Conservation (phyloP, 2,329 filamentous ascomycete genomes). For the Ophiostoma pallidulum region DNA sequence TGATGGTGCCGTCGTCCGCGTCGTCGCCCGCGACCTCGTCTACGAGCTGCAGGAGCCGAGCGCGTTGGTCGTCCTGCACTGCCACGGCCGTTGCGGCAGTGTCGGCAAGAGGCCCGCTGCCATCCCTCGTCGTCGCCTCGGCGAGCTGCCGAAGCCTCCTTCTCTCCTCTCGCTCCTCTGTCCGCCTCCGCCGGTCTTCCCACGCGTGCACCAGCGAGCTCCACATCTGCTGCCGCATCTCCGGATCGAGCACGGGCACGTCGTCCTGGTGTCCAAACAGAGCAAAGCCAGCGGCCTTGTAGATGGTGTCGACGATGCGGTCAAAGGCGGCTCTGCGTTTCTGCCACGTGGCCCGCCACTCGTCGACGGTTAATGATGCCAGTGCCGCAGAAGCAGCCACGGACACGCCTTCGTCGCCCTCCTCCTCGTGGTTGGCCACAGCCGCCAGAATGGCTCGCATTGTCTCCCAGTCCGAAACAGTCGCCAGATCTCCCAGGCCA, state of each 20-base stretch:
- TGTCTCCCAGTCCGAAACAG: conserved; percentile 15
- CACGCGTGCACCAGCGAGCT: conserved; percentile 12
- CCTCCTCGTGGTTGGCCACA: conserved; percentile 11
- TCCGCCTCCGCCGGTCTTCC: neutral
- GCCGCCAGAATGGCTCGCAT: conserved; percentile 11
- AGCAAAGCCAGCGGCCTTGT: conserved; percentile 7
- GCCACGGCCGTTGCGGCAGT: neutral
- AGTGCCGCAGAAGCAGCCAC: neutral
- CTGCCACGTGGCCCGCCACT: conserved; percentile 6
- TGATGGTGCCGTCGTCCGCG: conserved; percentile 58
- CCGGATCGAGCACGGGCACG: conserved; percentile 6
- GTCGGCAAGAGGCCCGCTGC: neutral
- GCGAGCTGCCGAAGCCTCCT: too few relatives aligned
- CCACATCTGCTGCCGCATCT: conserved; percentile 14
- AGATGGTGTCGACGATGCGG: conserved; percentile 4
- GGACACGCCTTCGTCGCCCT: conserved; percentile 3
- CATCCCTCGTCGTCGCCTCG: neutral
- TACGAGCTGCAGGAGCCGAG: conserved; percentile 5
- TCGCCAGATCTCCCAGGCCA: conserved; percentile 25
- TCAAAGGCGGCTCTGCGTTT: conserved; percentile 7
- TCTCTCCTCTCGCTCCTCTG: neutral
- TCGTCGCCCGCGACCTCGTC: conserved; percentile 33
- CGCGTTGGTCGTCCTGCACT: neutral
- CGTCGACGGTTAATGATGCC: neutral
- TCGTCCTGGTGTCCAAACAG: conserved; percentile 3